Evolutionary conservation across 2,329 filamentous ascomycete genomes (phyloP).

Genomic region (Xylaria sp.): DNA sequence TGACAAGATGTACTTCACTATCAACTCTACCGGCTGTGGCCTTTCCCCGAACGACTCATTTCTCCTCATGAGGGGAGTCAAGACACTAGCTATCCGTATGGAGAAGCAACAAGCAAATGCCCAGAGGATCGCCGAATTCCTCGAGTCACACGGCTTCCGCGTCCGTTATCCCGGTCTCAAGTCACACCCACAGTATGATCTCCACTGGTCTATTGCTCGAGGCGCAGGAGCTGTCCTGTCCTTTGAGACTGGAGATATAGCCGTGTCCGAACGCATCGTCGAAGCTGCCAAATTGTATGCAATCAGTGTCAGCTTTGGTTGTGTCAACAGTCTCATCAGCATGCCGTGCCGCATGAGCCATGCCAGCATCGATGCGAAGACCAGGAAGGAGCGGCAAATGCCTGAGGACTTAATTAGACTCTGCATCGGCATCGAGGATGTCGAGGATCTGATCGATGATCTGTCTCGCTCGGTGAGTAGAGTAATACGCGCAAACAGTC

Average conservation of each 20-base stretch:
- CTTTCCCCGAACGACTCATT: conserved; percentile 96
- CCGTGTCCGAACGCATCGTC: conserved; percentile 89
- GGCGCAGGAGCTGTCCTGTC: conserved; percentile 94
- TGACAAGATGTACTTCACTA: conserved; percentile 94
- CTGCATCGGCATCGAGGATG: conserved; percentile 96
- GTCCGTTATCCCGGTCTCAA: conserved; percentile 94
- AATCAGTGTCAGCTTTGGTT: conserved; percentile 97
- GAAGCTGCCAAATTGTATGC: conserved; percentile 92
- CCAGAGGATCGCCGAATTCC: conserved; percentile 88
- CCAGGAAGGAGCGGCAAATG: conserved; percentile 86
- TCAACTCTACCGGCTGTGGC: conserved; percentile 95
- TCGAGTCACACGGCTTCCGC: conserved; percentile 90
- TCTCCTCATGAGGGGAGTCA: conserved; percentile 93
- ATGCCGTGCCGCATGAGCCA: conserved; percentile 99
- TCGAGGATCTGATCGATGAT: conserved; percentile 91
- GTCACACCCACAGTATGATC: conserved; percentile 94
- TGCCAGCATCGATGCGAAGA: conserved; percentile 97
- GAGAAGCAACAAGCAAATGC: conserved; percentile 97
- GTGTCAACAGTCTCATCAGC: conserved; percentile 97
- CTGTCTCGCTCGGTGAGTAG: conserved; percentile 84
- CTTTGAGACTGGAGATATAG: conserved; percentile 92
- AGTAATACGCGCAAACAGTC: conserved; percentile 19
- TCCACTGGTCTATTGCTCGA: conserved; percentile 95
- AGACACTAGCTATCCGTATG: conserved; percentile 97
- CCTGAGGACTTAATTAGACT: conserved; percentile 96